Evolutionary conservation across 1,284 basidiomycete species (phyloP).

Genomic region (Tilletiopsis washingtonensis): DNA sequence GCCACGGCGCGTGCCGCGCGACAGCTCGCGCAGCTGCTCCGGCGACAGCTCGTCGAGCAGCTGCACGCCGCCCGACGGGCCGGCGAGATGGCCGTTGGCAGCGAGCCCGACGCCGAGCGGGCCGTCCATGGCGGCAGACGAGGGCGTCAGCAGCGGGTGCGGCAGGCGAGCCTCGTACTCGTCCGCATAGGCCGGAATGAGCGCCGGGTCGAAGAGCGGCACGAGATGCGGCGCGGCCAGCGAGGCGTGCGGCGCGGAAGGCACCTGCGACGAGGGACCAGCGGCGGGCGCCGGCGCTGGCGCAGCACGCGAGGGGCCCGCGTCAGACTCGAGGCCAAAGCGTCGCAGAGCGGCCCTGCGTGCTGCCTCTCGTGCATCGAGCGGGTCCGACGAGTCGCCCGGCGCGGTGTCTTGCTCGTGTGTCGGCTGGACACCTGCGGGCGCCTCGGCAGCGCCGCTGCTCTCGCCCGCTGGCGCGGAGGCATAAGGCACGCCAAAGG

Average conservation of each 20-base stretch:
- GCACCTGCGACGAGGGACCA: too few relatives aligned
- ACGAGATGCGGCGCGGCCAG: too few relatives aligned
- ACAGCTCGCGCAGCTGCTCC: conserved; percentile 51
- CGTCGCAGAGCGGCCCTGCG: conserved; percentile 3
- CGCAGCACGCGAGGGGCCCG: background rate
- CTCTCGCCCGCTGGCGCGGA: too few relatives aligned
- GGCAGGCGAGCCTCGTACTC: conserved; percentile 24
- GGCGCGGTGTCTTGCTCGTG: background rate
- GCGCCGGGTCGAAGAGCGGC: background rate
- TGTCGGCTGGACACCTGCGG: background rate
- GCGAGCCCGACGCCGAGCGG: too few relatives aligned
- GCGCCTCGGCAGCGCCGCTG: too few relatives aligned
- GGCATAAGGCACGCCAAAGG: too few relatives aligned
- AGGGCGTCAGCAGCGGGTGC: conserved; percentile 9
- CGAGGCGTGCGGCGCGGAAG: too few relatives aligned
- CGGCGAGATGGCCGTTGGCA: too few relatives aligned
- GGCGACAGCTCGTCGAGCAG: conserved; percentile 4
- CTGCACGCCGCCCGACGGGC: conserved; percentile 8
- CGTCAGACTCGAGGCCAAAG: too few relatives aligned
- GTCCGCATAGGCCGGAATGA: conserved; percentile 27
- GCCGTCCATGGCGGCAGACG: background rate
- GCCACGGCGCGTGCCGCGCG: conserved; percentile 57
- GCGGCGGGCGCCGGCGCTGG: background rate
- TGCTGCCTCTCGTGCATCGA: conserved; percentile 15
- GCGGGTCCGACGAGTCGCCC: conserved; percentile 2